Conservation (phyloP, 192 early-diverging fungal species). For the Linnemannia zychae region DNA sequence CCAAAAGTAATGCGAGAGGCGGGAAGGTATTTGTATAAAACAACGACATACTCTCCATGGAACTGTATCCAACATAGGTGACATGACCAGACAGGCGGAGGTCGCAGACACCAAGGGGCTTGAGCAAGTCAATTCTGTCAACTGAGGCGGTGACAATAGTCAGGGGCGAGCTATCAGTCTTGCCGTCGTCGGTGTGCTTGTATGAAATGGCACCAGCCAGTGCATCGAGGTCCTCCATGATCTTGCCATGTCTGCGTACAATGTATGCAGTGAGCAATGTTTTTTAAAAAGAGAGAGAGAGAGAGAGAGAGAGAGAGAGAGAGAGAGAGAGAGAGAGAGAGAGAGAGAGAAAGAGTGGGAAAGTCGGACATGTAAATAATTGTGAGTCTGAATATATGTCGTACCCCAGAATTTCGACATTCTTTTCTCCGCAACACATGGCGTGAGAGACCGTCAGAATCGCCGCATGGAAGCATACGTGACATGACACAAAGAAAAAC, state of each 20-base stretch:
- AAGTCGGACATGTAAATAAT: conserved; percentile 8
- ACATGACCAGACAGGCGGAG: conserved; percentile 83
- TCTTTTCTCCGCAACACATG: conserved; percentile 5
- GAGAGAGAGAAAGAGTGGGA: not conserved
- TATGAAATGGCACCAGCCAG: conserved; percentile 83
- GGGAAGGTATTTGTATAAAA: not conserved
- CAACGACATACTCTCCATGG: conserved; percentile 78
- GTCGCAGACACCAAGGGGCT: conserved; percentile 73
- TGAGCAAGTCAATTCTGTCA: conserved; percentile 86
- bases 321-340: no score
- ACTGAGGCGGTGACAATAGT: conserved; percentile 89
- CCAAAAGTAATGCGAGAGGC: not conserved
- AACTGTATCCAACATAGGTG: conserved; percentile 84
- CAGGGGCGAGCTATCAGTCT: conserved; percentile 55
- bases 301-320: no score
- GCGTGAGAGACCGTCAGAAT: conserved; percentile 6
- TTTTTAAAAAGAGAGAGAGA: conserved; percentile 11
- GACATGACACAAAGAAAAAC: not conserved
- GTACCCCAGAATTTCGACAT: not conserved
- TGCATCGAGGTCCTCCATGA: conserved; percentile 88
- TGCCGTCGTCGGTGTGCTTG: conserved; percentile 70
- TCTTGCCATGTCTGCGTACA: conserved; percentile 71
- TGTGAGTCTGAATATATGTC: not conserved
- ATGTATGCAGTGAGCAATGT: not conserved
- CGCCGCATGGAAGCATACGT: not conserved